Percentiles rank a stretch among this genome's conserved stretches.
These are phyloP conservation scores for Aspergillus aculeatinus DNA, from an alignment of 2,329 filamentous ascomycete genomes.

Conservation along the genomic window DNA sequence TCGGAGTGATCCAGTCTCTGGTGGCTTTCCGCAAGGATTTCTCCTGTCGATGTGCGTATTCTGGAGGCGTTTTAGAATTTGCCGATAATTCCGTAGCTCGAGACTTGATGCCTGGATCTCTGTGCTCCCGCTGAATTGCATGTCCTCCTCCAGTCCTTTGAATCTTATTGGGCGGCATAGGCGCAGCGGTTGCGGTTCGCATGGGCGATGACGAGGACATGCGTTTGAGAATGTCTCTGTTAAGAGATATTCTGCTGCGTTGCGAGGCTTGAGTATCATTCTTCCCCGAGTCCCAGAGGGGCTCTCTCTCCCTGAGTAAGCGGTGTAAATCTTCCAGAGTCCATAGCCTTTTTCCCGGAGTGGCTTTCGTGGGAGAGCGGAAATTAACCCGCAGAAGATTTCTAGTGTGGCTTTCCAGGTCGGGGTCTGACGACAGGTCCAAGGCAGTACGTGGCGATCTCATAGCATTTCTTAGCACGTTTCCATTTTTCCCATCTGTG, in stretches of 20 bases:
- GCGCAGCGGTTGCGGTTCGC: background rate
- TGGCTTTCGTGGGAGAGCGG: background rate
- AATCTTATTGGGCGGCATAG: background rate
- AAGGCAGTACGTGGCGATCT: background rate
- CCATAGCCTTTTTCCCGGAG: slow-evolving; percentile 17
- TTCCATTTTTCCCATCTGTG: background rate
- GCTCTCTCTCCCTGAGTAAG: slow-evolving; percentile 17
- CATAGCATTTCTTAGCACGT: background rate
- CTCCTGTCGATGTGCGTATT: background rate
- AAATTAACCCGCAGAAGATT: slow-evolving; percentile 12
- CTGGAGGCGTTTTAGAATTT: background rate
- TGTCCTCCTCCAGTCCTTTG: background rate
- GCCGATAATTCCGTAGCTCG: background rate
- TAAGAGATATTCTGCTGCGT: background rate
- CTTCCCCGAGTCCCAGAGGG: background rate
- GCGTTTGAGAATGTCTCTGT: background rate
- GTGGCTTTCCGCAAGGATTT: background rate
- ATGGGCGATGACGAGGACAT: background rate
- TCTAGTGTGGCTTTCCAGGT: background rate
- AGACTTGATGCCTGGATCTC: background rate
- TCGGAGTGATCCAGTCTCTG: background rate
- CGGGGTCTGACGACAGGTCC: background rate
- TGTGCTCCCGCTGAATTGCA: background rate
- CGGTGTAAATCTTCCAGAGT: slow-evolving; percentile 26
- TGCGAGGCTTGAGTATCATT: background rate